Evolutionary conservation across 495 filamentous ascomycete genomes (phyloP).

Genomic region (Chaetomium fimeti): DNA sequence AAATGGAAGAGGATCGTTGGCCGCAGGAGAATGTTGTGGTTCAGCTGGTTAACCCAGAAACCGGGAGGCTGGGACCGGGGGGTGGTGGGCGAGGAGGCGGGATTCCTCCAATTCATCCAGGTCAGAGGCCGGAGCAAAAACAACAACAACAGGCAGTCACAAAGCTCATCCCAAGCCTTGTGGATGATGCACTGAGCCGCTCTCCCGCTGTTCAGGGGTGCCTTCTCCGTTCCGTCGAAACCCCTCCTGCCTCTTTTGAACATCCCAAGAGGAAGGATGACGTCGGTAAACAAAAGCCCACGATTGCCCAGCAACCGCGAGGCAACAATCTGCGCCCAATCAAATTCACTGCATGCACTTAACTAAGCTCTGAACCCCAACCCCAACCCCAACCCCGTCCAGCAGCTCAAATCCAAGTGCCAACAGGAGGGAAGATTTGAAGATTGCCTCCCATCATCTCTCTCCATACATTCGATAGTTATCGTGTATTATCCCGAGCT

Average conservation of each 20-base stretch:
- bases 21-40: conserved; percentile 20
- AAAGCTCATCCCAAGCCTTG: conserved; percentile 4
- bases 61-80: conserved; percentile 28
- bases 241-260: conserved; percentile 1
- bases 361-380: neutral
- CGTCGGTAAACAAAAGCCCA: conserved; percentile 27
- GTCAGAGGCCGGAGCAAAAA: neutral
- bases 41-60: conserved; percentile 36
- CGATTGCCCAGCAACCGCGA: conserved; percentile 17
- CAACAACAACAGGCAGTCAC: neutral
- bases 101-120: neutral
- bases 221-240: neutral
- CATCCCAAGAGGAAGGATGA: conserved; percentile 6
- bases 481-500: too few species aligned
- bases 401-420: neutral
- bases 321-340: conserved; percentile 6
- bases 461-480: too few species aligned
- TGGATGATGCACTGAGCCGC: neutral
- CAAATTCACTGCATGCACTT: neutral
- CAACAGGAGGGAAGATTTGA: neutral
- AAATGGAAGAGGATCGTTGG: neutral
- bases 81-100: neutral
- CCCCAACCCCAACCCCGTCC: neutral
- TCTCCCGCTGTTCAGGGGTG: neutral
- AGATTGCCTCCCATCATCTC: too few species aligned